Percentiles rank a stretch among this genome's conserved stretches.
Evolutionary conservation across 257 asterid species (phyloP).

Genomic region (Eucommia ulmoides): DNA sequence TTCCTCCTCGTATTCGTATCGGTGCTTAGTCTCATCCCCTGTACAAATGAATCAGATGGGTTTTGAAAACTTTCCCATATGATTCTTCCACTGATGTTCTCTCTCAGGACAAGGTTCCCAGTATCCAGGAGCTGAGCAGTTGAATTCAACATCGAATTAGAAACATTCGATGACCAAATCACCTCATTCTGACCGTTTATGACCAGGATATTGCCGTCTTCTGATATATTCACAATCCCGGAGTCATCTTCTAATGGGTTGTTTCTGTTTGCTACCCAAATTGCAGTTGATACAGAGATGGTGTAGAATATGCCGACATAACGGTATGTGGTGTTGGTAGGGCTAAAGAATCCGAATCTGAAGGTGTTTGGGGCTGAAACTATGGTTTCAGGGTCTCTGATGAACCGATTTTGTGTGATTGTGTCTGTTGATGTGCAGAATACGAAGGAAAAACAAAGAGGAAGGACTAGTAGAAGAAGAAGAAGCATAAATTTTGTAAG

Average conservation of each 20-base stretch:
- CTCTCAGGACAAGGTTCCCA: conserved; percentile 29
- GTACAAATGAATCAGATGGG: conserved; percentile 16
- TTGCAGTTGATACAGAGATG: conserved; percentile 13
- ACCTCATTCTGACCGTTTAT: conserved; percentile 13
- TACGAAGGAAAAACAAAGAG: neutral
- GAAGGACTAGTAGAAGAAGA: neutral
- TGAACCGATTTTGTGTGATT: neutral
- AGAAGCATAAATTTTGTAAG: too few relatives aligned
- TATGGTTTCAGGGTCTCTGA: neutral
- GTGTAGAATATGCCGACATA: conserved; percentile 30
- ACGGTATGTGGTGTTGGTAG: conserved; percentile 16
- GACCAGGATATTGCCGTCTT: conserved; percentile 29
- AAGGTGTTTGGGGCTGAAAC: neutral
- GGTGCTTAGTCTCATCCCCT: conserved; percentile 12
- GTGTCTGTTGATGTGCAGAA: neutral
- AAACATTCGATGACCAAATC: conserved; percentile 27
- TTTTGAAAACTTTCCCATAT: conserved; percentile 33
- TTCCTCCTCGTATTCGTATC: conserved; percentile 9
- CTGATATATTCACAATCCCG: conserved; percentile 23
- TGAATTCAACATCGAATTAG: conserved; percentile 12
- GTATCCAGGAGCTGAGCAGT: conserved; percentile 25
- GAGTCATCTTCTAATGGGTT: conserved; percentile 19
- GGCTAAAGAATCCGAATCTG: conserved; percentile 19
- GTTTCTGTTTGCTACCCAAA: conserved; percentile 43
- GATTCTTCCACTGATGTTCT: conserved; percentile 12